Conservation (phyloP, 495 filamentous ascomycete genomes). For the Neurospora terricola region DNA sequence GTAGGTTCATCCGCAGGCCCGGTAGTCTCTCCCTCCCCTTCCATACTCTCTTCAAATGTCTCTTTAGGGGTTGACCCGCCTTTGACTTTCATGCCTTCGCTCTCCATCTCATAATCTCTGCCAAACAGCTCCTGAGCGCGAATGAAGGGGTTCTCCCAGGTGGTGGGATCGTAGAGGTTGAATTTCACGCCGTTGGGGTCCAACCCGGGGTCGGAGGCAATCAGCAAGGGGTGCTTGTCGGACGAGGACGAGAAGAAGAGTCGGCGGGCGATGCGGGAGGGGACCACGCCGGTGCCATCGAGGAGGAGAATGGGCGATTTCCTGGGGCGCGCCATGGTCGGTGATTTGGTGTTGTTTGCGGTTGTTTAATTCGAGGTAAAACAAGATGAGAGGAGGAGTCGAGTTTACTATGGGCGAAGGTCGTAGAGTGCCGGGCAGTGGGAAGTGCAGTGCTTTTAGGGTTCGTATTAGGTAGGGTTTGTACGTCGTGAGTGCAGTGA, state of each 20-base stretch:
- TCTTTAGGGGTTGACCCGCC: neutral
- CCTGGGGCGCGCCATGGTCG: neutral
- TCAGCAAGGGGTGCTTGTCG: slow-evolving; percentile 18
- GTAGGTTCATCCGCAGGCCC: neutral
- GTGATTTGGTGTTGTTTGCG: neutral
- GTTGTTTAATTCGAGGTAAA: neutral
- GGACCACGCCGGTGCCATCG: slow-evolving; percentile 41
- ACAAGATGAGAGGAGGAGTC: neutral
- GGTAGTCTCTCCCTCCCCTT: neutral
- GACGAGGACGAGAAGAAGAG: slow-evolving; percentile 12
- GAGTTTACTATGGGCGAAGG: neutral
- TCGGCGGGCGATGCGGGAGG: slow-evolving; percentile 29
- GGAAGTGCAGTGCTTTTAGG: neutral
- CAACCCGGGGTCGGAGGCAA: slow-evolving; percentile 23
- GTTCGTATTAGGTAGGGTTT: neutral
- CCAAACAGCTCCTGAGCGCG: neutral
- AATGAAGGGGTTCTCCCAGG: slow-evolving; percentile 25
- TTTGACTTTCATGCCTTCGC: neutral
- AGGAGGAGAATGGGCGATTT: slow-evolving; percentile 29
- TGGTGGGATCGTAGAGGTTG: slow-evolving; percentile 36
- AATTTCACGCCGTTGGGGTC: slow-evolving; percentile 27
- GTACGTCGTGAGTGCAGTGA: neutral
- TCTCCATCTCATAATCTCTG: neutral
- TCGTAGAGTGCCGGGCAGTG: neutral
- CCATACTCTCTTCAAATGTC: neutral